These are phyloP conservation scores for Immersiporthe knoxdaviesiana DNA, from an alignment of 2,329 filamentous ascomycete genomes.

Conservation along the genomic window DNA sequence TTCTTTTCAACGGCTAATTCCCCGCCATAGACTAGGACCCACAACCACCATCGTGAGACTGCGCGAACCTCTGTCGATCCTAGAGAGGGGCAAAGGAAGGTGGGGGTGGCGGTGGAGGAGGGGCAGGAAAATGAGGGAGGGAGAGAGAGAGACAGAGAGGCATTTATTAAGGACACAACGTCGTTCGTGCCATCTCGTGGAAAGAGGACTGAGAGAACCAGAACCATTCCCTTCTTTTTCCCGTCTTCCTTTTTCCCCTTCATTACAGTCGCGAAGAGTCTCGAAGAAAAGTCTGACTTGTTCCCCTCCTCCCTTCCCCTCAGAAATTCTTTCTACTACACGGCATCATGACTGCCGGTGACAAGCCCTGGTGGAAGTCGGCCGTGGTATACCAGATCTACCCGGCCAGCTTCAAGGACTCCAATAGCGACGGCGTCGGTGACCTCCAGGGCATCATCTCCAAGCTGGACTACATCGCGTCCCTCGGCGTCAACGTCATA, in stretches of 20 bases:
- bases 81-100: neutral
- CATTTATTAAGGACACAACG: neutral
- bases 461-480: conserved; percentile 57
- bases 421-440: conserved; percentile 56
- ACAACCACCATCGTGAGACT: neutral
- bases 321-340: neutral
- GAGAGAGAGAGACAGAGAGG: neutral
- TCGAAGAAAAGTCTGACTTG: too few species aligned
- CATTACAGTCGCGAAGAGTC: too few species aligned
- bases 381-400: conserved; percentile 49
- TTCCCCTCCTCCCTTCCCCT: neutral
- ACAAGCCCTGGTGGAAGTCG: neutral
- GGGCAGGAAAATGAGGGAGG: too few species aligned
- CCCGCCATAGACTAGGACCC: neutral
- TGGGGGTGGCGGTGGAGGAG: neutral
- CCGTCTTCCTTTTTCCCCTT: too few species aligned
- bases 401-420: conserved; percentile 61
- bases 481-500: conserved; percentile 61
- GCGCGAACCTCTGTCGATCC: neutral
- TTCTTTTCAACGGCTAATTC: neutral
- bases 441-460: conserved; percentile 54
- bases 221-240: too few species aligned
- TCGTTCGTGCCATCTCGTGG: neutral
- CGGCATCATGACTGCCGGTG: neutral
- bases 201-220: neutral